Base-by-base conservation (phyloP, 164 flowering plant genomes). In the Aristolochia californica region DNA sequence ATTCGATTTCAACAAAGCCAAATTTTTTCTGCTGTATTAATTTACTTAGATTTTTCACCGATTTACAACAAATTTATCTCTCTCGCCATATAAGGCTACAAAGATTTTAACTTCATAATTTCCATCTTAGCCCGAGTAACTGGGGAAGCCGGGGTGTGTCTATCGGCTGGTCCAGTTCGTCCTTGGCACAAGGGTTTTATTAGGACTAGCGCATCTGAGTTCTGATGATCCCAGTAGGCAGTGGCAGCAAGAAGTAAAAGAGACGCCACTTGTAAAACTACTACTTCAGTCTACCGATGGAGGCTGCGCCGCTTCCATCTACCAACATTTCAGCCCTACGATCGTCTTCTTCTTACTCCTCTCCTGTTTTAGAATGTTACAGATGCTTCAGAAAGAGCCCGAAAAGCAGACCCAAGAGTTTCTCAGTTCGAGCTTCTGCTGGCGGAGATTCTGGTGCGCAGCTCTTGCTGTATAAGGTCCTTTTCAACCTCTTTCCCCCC, bases 391-490 rank as follows among this genome's bases (percentile, higher is more conserved):
- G 57, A 27, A 68, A n/a, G 52, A 54, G 57, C 34, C 70, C 70
- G 55, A 72, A 57, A 21, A 53, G 70, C 72, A 77, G 68, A 59
- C 52, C 77, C 11, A 58, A 62, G 13, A 64, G 34, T 17, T 53
- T 77, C 64, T 63, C 80, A 0, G 63, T 82, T 9, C 83, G 83
- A 52, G 83, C 87, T 56, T 64, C 80, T 13, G 18, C 68, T 10
- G 54, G 27, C 43, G 67, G 59, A n/a, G 76, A 79, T 55, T 70
- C 77, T 0, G 85, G 94, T 81, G 58, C 56, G 22, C 50, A 47
- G 38, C 43, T 28, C 17, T 54, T 47, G 26, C 48, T 26, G 22
- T 56, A 48, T 62, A 56, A 52, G 49, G 34, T 13, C 64, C 28
- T 25, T 40, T 45, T 45, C 49, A 12, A 47, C 50, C 55, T 47